Conservation (phyloP, 2,329 filamentous ascomycete genomes). For the Xylaria digitata region DNA sequence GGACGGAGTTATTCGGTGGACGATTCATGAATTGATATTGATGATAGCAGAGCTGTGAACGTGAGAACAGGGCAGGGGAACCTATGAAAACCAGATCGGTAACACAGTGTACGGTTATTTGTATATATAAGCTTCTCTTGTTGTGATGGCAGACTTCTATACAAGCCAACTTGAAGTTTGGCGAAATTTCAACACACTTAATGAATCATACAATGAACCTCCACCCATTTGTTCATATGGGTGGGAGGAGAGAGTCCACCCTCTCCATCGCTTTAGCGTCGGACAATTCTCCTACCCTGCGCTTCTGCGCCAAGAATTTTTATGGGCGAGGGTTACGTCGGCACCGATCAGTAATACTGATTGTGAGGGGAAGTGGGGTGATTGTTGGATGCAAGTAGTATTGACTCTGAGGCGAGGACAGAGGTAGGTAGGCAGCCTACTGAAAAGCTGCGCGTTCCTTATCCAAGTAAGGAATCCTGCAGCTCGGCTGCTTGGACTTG, state of each 20-base stretch:
- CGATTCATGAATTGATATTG: background rate
- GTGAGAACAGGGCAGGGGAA: background rate
- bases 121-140: background rate
- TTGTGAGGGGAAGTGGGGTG: slow-evolving; percentile 9
- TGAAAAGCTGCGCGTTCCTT: background rate
- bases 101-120: background rate
- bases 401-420: background rate
- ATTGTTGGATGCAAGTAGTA: slow-evolving; percentile 1
- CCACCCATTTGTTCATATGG: too few relatives aligned
- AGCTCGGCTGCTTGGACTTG: slow-evolving; percentile 10
- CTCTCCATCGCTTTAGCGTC: background rate
- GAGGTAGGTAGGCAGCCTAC: background rate
- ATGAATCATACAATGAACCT: too few relatives aligned
- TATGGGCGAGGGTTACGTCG: background rate
- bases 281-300: background rate
- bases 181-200: background rate
- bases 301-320: slow-evolving; percentile 3
- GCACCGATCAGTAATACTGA: background rate
- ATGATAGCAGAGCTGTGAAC: background rate
- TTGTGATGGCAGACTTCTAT: background rate
- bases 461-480: background rate
- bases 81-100: background rate
- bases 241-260: background rate
- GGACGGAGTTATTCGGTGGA: background rate
- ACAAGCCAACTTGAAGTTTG: too few relatives aligned